Base-by-base conservation (phyloP, 1,284 basidiomycete species). In the Sphaerobolus stellatus region DNA sequence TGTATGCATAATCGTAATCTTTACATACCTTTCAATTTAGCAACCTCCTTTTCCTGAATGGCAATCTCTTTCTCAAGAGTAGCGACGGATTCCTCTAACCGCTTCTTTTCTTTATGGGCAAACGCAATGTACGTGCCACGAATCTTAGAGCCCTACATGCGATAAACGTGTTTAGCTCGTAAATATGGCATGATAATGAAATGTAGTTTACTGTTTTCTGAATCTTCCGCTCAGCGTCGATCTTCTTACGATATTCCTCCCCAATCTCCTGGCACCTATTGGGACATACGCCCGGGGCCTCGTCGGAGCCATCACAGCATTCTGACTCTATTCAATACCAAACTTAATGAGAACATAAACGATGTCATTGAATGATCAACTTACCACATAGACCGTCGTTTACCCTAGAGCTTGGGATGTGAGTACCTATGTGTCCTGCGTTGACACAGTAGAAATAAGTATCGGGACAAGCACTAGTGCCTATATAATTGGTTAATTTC, bases 301-400 rank as follows among this genome's bases (percentile, higher is more conserved):
- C 96, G 68, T 99, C 96, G 0, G 92, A 92, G n/a, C 97, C 97
- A 66, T 99, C 96, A 68, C 96, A 99, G 68, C 97, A 99, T 66
- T 94, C 86, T 2, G 83, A 80, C 66, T 99, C 94, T 95, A 64
- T 13, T 27, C 22, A 36, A 29, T 34, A 22, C 22, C 20, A 41
- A 43, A 7, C 36, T n/a, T 29, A 20, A 46, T 63, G 36, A 64
- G 36, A 52, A 36, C 16, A 33, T 16, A 31, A 22, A 41, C 29
- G 11, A 50, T 44, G 7, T 14, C n/a, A 27, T 9, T 20, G 5
- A 18, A 18, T 8, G 13, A 27, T n/a, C n/a, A 11, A 75, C 86
- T 41, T 68, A 93, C 92, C 95, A 68, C 96, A 99, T 33, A 98
- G 78, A 2, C 96, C 96, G 67, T 99, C 96, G 56, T 87, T 88